Percentiles rank a stretch among this genome's conserved stretches.
Conservation (phyloP, 768 basidiomycete genomes). For the Trametes cubensis region DNA sequence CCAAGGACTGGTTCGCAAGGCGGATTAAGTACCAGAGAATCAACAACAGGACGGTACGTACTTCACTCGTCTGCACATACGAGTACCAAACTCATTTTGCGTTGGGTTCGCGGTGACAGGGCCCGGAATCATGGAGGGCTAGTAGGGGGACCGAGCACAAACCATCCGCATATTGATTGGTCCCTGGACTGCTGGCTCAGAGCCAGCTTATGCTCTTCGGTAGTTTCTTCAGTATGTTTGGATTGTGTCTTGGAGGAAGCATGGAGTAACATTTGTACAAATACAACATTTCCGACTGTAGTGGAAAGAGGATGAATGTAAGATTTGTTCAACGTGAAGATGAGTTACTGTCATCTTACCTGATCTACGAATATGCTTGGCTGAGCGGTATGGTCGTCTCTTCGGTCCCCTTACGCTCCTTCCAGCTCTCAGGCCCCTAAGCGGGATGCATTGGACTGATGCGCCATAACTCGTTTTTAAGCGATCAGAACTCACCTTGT, state of each 20-base stretch:
- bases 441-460: neutral
- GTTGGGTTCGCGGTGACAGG: neutral
- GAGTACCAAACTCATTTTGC: neutral
- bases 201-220: no score
- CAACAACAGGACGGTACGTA: slow-evolving; percentile 22
- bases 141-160: slow-evolving; percentile 21
- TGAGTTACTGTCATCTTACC: no score
- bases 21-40: slow-evolving; percentile 40
- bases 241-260: no score
- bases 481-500: neutral
- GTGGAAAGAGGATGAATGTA: neutral
- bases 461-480: no score
- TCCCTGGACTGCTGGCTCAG: neutral
- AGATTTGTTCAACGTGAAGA: no score
- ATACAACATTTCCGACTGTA: neutral
- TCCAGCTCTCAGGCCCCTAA: slow-evolving; percentile 31
- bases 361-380: neutral
- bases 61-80: neutral
- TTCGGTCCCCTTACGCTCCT: slow-evolving; percentile 29
- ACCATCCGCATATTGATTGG: neutral
- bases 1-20: slow-evolving; percentile 45
- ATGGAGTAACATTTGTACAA: no score
- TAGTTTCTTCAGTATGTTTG: no score
- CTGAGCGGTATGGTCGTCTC: slow-evolving; percentile 5
- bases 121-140: slow-evolving; percentile 19